Evolutionary conservation across 306 rosid genomes (phyloP).

Genomic region (Mucuna pruriens): DNA sequence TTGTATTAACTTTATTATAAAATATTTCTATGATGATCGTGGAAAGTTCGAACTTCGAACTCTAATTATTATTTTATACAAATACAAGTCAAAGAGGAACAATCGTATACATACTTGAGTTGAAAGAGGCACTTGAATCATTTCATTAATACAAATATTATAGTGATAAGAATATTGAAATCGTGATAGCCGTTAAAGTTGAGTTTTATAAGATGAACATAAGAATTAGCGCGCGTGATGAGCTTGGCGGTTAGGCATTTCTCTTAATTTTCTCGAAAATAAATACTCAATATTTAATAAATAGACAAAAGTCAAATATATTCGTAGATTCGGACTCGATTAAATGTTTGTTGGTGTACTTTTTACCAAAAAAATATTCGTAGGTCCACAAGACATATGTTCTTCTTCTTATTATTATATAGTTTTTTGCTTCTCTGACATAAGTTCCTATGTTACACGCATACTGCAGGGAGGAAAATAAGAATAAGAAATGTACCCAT

Average conservation of each 20-base stretch:
- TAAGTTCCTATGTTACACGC: neutral
- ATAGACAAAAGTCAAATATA: slow-evolving; percentile 1
- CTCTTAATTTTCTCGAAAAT: neutral
- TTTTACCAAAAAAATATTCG: slow-evolving; percentile 7
- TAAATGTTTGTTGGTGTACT: neutral
- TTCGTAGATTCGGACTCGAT: neutral
- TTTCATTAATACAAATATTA: neutral
- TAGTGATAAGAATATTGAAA: neutral
- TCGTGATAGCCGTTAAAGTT: neutral
- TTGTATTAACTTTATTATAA: neutral
- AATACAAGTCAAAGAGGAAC: neutral
- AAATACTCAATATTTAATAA: neutral
- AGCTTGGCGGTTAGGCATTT: neutral
- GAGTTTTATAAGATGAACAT: neutral
- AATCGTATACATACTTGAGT: neutral
- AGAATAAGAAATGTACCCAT: neutral
- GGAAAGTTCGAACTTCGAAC: neutral
- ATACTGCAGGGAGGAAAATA: neutral
- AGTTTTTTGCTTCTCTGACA: no score
- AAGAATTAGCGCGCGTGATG: neutral
- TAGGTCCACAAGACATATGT: neutral
- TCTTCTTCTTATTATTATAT: no score
- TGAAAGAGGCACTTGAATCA: neutral
- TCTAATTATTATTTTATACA: neutral
- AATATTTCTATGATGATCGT: neutral